Base-by-base conservation (phyloP, 345 rosid species). In the Carallia brachiata region DNA sequence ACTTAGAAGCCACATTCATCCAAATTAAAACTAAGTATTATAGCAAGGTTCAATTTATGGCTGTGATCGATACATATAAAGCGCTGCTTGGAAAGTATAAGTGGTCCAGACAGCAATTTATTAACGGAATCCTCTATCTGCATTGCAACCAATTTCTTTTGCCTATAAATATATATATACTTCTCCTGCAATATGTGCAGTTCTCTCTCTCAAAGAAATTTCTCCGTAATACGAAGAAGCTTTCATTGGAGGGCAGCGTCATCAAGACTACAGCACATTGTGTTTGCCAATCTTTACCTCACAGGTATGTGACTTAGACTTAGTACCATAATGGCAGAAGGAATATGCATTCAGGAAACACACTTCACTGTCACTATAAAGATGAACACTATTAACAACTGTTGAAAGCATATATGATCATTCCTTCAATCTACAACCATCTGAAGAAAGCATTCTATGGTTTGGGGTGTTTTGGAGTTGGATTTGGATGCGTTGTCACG, bases 401-500 rank as follows among this genome's bases (percentile, higher is more conserved):
- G 12, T 10, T 13, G 17, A 44, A 65, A 31, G 53, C 1, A 56
- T 31, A 40, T 63, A 13, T 55, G 44, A 15, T 16, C 32, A 65
- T 36, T 47, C 17, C 55, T 31, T 65, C 12, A 70, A 58, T 36
- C 63, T 71, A n/a, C 44, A 32, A 55, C 2, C 30, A 23, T 23
- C 23, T 9, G 12, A 48, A 13, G 27, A 31, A 63, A 66, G 60
- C n/a, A 60, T 40, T 34, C 48, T 69, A 81, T 27, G 87, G 89
- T 52, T 36, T 78, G n/a, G 87, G 87, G 75, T 87, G 87, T 69
- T 76, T 84, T 16, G 90, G 90, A 63, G 85, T 77, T 18, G 90
- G 90, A 58, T 79, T 71, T 54, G 88, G 90, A 79, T 87, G 90
- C 65, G 90, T 84, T 19, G 81, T 77, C 47, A 79, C 87, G 53